Conservation (phyloP, 805 yeast species). For the Starmerella apicola region DNA sequence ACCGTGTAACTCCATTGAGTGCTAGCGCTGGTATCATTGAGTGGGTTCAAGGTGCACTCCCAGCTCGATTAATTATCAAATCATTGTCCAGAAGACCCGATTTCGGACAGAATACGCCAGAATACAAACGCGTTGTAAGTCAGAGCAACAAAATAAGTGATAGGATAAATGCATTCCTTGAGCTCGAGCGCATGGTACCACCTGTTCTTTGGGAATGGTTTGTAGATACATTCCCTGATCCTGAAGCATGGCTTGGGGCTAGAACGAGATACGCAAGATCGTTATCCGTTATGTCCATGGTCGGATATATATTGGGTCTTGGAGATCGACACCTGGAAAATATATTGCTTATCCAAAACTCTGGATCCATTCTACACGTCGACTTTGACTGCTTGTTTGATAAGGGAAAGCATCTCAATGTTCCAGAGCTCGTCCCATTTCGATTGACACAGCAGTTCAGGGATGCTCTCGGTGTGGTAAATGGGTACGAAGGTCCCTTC, state of each 20-base stretch:
- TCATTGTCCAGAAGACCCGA: conserved; percentile 21
- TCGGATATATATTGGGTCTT: conserved; percentile 83
- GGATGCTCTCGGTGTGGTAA: conserved; percentile 70
- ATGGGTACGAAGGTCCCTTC: conserved; percentile 83
- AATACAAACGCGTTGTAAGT: conserved; percentile 29
- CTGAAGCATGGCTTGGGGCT: conserved; percentile 73
- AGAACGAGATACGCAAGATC: conserved; percentile 65
- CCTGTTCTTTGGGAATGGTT: conserved; percentile 75
- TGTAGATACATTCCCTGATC: conserved; percentile 77
- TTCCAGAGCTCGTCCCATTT: conserved; percentile 93
- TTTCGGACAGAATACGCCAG: conserved; percentile 24
- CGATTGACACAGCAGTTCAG: conserved; percentile 77
- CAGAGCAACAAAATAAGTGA: conserved; percentile 1
- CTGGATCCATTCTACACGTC: conserved; percentile 79
- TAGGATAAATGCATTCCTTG: conserved; percentile 30
- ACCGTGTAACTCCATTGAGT: conserved; percentile 77
- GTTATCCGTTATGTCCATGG: conserved; percentile 93
- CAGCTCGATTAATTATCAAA: conserved; percentile 51
- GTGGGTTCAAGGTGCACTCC: conserved; percentile 66
- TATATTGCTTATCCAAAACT: conserved; percentile 54
- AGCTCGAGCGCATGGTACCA: conserved; percentile 27
- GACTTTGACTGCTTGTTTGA: conserved; percentile 96
- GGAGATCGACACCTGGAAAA: conserved; percentile 98
- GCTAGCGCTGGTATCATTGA: conserved; percentile 86
- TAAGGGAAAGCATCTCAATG: conserved; percentile 47